These are phyloP conservation scores for Ephemerocybe angulata DNA, from an alignment of 768 basidiomycete genomes.

Conservation along the genomic window DNA sequence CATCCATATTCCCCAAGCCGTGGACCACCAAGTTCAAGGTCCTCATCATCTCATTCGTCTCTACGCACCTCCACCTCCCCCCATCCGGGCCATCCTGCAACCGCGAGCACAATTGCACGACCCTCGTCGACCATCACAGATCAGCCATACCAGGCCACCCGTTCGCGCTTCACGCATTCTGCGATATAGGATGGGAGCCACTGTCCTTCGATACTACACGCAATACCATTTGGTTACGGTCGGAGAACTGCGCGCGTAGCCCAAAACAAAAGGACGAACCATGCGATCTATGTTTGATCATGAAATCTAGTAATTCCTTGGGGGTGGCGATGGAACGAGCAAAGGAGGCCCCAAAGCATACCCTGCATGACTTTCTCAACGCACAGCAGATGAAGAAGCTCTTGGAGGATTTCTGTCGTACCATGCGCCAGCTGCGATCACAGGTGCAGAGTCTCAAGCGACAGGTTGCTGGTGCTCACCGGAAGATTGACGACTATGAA, in stretches of 20 bases:
- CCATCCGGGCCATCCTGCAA: no score
- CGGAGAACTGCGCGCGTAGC: neutral
- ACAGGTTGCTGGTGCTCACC: neutral
- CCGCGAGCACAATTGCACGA: no score
- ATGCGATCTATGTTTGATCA: neutral
- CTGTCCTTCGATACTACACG: neutral
- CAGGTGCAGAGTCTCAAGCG: neutral
- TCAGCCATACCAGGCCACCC: neutral
- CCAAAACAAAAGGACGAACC: neutral
- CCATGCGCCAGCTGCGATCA: neutral
- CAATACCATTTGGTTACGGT: neutral
- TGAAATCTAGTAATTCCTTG: neutral
- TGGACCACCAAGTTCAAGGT: no score
- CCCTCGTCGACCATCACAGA: no score
- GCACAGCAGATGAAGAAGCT: neutral
- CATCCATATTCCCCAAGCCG: no score
- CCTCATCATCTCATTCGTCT: no score
- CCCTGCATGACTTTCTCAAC: neutral
- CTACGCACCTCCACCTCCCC: no score
- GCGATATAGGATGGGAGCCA: neutral
- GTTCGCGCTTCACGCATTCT: neutral
- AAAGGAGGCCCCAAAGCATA: neutral
- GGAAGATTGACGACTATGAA: neutral
- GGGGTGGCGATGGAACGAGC: neutral
- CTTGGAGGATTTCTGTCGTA: neutral